Evolutionary conservation across 148 eudicot genomes (phyloP), one percentile per base, ranked within the genome.

Genomic region (Linanthus parryae): DNA sequence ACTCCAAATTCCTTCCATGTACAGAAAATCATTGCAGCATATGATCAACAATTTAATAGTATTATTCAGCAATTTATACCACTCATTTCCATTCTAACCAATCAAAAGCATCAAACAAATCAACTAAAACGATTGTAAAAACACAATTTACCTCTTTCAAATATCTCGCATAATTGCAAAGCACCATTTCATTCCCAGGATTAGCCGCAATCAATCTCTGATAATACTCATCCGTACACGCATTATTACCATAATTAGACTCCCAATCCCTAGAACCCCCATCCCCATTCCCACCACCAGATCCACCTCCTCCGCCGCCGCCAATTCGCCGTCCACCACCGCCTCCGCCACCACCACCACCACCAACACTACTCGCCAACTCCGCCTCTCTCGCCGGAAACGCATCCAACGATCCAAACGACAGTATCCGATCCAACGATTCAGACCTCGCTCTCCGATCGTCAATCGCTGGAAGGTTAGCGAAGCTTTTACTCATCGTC

Each of bases 141-240:
- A n/a, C n/a, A n/a, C n/a, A n/a, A n/a, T 7, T 34, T 68, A 80
- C 86, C 83, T 81, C 80, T 65, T 77, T 81, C 39, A 81, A 71
- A 61, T 50, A 81, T 18, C 47, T 65, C 0, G 87, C 87, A 58
- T 81, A 81, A 34, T 81, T 81, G 3, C 75, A 50, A 28, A 81
- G 62, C 50, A 81, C 26, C 22, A 81, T 64, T 0, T 75, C 65
- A 44, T 81, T 74, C 17, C 87, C 83, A 48, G 87, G 87, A 62
- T 77, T 65, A 11, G 83, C 83, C 58, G 71, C 69, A 24, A 81
- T 68, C 87, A 81, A 71, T 39, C 50, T 65, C 73, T 54, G 63
- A 60, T 71, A 81, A 65, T 73, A 81, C 69, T 6, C 25, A 41
- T 81, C 87, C 9, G 73, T 65, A 8, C 50, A 46, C 2, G 36